Conservation (phyloP, 352 stramenopile genomes). For the Globisporangium uncinulatum region DNA sequence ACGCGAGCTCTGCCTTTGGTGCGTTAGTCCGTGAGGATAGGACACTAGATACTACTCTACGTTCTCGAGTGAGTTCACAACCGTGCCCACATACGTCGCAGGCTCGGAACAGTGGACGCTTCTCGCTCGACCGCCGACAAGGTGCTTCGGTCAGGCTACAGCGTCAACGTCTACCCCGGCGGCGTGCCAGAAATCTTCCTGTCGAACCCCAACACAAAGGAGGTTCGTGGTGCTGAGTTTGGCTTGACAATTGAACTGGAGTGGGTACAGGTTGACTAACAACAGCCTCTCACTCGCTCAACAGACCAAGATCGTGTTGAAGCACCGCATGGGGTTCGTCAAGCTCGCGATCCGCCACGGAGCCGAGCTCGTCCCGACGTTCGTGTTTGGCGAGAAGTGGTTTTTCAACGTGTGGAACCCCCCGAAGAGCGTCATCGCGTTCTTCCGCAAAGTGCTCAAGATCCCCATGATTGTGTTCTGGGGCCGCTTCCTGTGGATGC, state of each 20-base stretch:
- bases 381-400: conserved; percentile 80
- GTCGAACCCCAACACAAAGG: conserved; percentile 25
- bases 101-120: conserved; percentile 66
- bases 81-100: neutral
- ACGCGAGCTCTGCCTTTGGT: conserved; percentile 20
- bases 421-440: conserved; percentile 8
- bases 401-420: conserved; percentile 30
- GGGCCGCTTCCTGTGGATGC: conserved; percentile 62
- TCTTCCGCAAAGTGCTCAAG: conserved; percentile 10
- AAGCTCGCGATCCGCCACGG: conserved; percentile 76
- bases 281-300: too few species aligned
- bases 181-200: conserved; percentile 78
- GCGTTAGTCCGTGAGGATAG: neutral
- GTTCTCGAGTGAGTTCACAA: too few species aligned
- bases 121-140: conserved; percentile 69
- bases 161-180: conserved; percentile 68
- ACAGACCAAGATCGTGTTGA: conserved; percentile 62
- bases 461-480: conserved; percentile 5
- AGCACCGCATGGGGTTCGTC: conserved; percentile 77
- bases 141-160: conserved; percentile 58
- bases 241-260: too few species aligned
- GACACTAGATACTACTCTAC: neutral
- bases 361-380: conserved; percentile 66
- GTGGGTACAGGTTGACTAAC: too few species aligned
- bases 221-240: too few species aligned